Evolutionary conservation across 345 rosid genomes (phyloP), one percentile per base, ranked within the genome.

Genomic region (Chamaenerion angustifolium): DNA sequence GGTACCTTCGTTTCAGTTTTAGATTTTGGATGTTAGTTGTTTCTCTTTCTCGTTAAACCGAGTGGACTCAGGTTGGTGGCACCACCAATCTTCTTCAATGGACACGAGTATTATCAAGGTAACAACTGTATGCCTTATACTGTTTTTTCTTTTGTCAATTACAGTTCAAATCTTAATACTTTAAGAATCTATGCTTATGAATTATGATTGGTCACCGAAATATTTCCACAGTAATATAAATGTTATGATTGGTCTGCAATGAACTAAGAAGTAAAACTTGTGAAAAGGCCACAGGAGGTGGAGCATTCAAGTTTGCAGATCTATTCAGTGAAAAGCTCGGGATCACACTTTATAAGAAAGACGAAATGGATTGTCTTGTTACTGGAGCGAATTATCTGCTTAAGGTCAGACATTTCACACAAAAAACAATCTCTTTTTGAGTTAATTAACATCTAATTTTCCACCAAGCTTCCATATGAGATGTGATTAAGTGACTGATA

Each of bases 211-310:
- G n/a, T n/a, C n/a, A n/a, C n/a, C n/a, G n/a, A n/a, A n/a, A n/a
- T n/a, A n/a, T n/a, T n/a, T n/a, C n/a, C n/a, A n/a, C n/a, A n/a
- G n/a, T n/a, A 44, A 55, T 17, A 9, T 43, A 53, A 16, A 12
- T 44, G 21, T 16, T 43, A 15, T n/a, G n/a, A n/a, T 19, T 31
- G 3, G 16, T 12, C 4, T 35, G 27, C 43, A 16, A 8, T 12
- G 1, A 43, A 42, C 27, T 55, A 15, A 43, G 40, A 44, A 43
- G 14, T 55, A 55, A 43, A 49, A 45, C 58, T 51, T 67, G 15
- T 68, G 56, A 42, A 70, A 67, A 87, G 98, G 98, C 96, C 59
- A 92, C 98, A 58, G 97, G 99, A 44, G 99, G 99, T 27, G 97
- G 99, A 57, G 99, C 97, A 12, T 81, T 74, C 79, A 88, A 81